phyloP scores from a whole-genome alignment of 352 stramenopile species.

The Phytopythium litorale region DNA sequence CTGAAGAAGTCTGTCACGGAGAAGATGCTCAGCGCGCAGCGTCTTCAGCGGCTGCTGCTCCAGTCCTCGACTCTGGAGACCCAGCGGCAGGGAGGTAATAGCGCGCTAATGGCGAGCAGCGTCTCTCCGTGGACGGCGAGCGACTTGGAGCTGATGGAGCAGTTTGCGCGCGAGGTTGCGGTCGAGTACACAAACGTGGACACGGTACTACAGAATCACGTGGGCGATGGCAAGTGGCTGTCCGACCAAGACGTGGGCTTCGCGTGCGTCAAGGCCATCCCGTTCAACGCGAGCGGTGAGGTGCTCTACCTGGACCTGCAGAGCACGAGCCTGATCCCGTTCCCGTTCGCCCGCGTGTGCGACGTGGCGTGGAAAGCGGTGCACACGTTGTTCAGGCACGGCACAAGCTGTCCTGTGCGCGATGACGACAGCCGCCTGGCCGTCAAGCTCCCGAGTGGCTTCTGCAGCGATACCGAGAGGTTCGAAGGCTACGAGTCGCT shows the following conservation, averaged over 20 bases:
- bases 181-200: slow-evolving; percentile 2
- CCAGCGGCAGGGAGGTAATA: no score
- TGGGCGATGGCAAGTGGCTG: neutral
- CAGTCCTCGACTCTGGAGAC: neutral
- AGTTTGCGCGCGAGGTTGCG: neutral
- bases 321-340: slow-evolving; percentile 5
- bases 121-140: neutral
- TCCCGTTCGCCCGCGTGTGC: slow-evolving; percentile 4
- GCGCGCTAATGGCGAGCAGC: no score
- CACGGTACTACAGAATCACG: neutral
- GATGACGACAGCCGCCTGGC: neutral
- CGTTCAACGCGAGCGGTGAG: neutral
- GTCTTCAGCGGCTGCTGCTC: neutral
- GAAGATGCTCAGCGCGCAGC: neutral
- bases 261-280: neutral
- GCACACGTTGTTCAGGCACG: neutral
- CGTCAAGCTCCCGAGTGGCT: slow-evolving; percentile 3
- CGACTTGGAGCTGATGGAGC: neutral
- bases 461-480: neutral
- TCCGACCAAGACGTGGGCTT: neutral
- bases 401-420: neutral
- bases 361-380: slow-evolving; percentile 1
- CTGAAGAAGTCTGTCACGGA: neutral
- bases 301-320: slow-evolving; percentile 4
- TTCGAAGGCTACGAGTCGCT: neutral